These are phyloP conservation scores for Peziza echinospora DNA, from an alignment of 495 filamentous ascomycete species.

Conservation along the genomic window DNA sequence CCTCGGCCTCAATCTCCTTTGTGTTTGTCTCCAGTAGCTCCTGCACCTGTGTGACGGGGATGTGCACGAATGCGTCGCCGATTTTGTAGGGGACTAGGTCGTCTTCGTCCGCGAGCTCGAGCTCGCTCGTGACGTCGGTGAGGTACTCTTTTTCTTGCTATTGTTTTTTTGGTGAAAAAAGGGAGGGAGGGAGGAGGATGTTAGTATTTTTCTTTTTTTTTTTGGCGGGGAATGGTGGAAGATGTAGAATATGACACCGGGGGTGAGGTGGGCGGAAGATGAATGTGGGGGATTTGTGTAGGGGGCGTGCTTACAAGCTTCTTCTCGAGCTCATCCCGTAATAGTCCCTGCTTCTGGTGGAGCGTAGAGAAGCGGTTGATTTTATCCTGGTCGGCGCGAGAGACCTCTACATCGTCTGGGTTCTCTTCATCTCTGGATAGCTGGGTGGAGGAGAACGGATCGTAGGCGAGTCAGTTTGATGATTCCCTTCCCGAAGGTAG, in stretches of 20 bases:
- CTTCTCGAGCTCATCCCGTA: conserved; percentile 61
- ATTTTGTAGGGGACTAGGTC: conserved; percentile 87
- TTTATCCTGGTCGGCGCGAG: conserved; percentile 90
- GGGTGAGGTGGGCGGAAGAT: neutral
- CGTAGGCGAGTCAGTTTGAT: no score
- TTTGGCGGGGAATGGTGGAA: neutral
- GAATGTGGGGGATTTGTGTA: neutral
- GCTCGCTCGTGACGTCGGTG: conserved; percentile 71
- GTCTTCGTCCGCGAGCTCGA: conserved; percentile 91
- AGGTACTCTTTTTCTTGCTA: conserved; percentile 98
- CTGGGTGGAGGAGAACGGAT: no score
- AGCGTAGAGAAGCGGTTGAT: conserved; percentile 95
- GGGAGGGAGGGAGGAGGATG: no score
- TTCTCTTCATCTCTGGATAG: conserved; percentile 81
- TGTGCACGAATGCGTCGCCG: conserved; percentile 78
- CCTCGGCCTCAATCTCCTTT: conserved; percentile 50
- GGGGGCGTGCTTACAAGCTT: conserved; percentile 43
- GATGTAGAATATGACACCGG: conserved; percentile 9
- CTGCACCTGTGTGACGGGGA: conserved; percentile 66
- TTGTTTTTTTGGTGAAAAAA: no score
- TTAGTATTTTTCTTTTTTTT: no score
- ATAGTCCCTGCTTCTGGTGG: conserved; percentile 55
- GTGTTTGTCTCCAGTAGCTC: conserved; percentile 52
- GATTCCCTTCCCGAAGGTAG: no score
- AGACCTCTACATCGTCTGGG: conserved; percentile 60